phyloP scores from a whole-genome alignment of 805 yeast species.

The Hanseniaspora mollemarum region DNA sequence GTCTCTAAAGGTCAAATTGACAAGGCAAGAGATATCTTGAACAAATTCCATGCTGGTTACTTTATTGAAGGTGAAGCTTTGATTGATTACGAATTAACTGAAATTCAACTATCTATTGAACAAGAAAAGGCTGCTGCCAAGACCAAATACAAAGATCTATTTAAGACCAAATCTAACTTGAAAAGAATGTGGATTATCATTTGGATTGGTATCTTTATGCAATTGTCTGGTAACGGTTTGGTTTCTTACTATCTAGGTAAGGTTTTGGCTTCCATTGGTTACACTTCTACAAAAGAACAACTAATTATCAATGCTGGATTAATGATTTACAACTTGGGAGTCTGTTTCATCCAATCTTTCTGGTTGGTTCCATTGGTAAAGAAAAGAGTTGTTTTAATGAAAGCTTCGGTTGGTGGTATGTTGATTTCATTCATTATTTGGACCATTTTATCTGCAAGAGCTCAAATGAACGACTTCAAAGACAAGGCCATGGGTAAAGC shows the following conservation, averaged over 20 bases:
- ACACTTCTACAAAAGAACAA: slow-evolving; percentile 37
- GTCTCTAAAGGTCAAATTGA: slow-evolving; percentile 34
- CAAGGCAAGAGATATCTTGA: slow-evolving; percentile 35
- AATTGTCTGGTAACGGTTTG: slow-evolving; percentile 42
- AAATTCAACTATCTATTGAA: slow-evolving; percentile 34
- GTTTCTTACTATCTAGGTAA: slow-evolving; percentile 41
- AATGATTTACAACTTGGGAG: slow-evolving; percentile 37
- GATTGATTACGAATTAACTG: slow-evolving; percentile 33
- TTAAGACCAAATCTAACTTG: slow-evolving; percentile 32
- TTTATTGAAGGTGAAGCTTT: slow-evolving; percentile 29
- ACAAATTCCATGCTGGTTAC: slow-evolving; percentile 34
- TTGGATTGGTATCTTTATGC: slow-evolving; percentile 33
- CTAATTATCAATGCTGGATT: slow-evolving; percentile 42
- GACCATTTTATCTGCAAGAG: slow-evolving; percentile 39
- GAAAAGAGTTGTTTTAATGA: slow-evolving; percentile 31
- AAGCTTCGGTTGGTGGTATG: slow-evolving; percentile 32
- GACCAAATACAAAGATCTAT: slow-evolving; percentile 33
- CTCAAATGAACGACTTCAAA: slow-evolving; percentile 33
- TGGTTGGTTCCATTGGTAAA: slow-evolving; percentile 27
- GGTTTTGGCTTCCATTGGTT: slow-evolving; percentile 44
- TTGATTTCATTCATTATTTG: slow-evolving; percentile 33
- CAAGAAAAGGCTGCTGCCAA: slow-evolving; percentile 30
- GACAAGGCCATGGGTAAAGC: slow-evolving; percentile 36
- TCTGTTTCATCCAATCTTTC: slow-evolving; percentile 28
- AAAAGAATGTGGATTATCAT: slow-evolving; percentile 33